Base-by-base conservation (phyloP, 2,329 filamentous ascomycete species). In the Cryphonectria parasitica region DNA sequence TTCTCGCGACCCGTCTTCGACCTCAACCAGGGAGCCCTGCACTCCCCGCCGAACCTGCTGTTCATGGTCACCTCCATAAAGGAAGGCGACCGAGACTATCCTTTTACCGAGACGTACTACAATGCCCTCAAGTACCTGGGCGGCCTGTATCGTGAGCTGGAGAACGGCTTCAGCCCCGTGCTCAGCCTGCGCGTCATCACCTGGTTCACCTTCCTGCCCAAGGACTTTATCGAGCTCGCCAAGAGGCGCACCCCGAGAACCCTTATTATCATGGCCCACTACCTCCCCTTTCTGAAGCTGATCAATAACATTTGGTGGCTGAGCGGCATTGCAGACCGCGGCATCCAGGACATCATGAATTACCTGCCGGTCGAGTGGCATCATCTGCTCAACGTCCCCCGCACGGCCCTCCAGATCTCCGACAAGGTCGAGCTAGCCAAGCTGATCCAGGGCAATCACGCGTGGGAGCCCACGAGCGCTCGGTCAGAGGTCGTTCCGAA, bases 181-280 rank as follows among this genome's bases (percentile, higher is more conserved):
- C 79, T 88, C 74, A 77, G 80, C 70, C 77, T 88, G 19, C 83
- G 87, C 67, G 81, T 86, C 75, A 82, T 86, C 71, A 87, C 85
- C 13, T 87, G 84, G 79, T 83, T 86, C 69, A 88, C 85, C 2
- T 88, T 85, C 67, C 72, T 87, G 28, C 83, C 85, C 7, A 75
- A 76, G 0, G 72, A 73, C 6, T 86, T 88, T 68, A 76, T 87
- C 68, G 78, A 83, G 2, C 77, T 87, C 8, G 81, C 82, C 1
- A 79, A 81, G 19, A 73, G 81, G 34, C 78, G 76, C 63, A 79
- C 82, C 1, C 84, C 84, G 0, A 82, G 84, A 39, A 82, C 86
- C 2, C 78, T 89, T 0, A 72, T 88, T 66, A 85, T 89, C 52
- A 66, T 89, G 15, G 86, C 85, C 1, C 80, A 89, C 73, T 87